Base-by-base conservation (phyloP, 768 basidiomycete genomes). In the Kwoniella newhampshirensis region DNA sequence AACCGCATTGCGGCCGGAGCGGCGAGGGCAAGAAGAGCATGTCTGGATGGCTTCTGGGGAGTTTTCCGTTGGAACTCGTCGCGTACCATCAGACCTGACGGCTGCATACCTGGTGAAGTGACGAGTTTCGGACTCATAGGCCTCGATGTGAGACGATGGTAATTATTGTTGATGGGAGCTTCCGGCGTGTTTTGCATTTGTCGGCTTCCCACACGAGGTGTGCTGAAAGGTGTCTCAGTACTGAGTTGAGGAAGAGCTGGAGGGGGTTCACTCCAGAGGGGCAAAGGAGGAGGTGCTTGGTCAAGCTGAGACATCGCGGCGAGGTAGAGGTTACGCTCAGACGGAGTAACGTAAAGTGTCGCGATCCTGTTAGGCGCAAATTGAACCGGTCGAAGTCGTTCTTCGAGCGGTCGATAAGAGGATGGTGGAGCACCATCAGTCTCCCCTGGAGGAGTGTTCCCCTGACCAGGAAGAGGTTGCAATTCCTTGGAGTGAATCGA, bases 271-370 rank as follows among this genome's bases (percentile, higher is more conserved):
- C 63, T 32, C 70, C 70, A 72, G 8, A 72, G 46, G 20, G 70
- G 65, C 25, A 72, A 48, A 15, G 56, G 63, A 39, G 60, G 61
- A 3, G 70, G 70, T n/a, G 44, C 39, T 27, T 57, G 42, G 26
- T 69, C 68, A 1, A 72, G 55, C 27, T 69, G 65, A n/a, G 70
- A 56, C 70, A 72, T 72, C 7, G 70, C 70, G 17, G 67, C 68
- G 3, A 72, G 59, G 49, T 72, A 72, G 12, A 72, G 56, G 37
- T 72, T 64, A 15, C 62, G 63, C 26, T 72, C 70, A 1, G 67
- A 69, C 17, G 66, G 66, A 2, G 68, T 60, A 3, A 72, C 68
- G 56, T 72, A 69, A 1, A 72, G 47, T 13, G 68, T 69, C 11
- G 60, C 57, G 21, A 67, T 51, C 2, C 67, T 48, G 44, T 63